Evolutionary conservation across 1,284 basidiomycete species (phyloP).

Genomic region (Trichosporon sp.): DNA sequence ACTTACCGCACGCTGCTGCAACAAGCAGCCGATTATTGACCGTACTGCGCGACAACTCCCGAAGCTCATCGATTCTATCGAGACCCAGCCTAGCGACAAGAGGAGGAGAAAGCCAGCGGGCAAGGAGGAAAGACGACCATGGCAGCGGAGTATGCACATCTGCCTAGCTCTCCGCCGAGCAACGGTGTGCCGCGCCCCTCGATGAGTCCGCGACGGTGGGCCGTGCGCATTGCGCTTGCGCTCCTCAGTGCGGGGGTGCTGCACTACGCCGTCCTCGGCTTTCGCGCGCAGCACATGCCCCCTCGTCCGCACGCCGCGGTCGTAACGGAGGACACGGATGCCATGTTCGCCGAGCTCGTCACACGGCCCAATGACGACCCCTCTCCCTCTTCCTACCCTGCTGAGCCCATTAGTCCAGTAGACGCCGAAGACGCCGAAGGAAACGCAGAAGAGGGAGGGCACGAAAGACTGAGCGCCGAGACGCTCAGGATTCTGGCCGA

Average conservation of each 20-base stretch:
- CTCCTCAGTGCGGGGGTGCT: neutral
- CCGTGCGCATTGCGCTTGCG: neutral
- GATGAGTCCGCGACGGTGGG: neutral
- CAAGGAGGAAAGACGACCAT: neutral
- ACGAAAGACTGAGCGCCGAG: neutral
- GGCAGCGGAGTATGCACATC: neutral
- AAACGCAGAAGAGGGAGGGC: neutral
- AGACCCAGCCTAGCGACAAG: too few species aligned
- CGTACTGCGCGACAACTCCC: too few species aligned
- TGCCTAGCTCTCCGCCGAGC: neutral
- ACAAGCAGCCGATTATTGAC: too few species aligned
- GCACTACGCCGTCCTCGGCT: slow-evolving; percentile 14
- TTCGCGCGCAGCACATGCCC: neutral
- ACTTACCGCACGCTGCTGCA: too few species aligned
- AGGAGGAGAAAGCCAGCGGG: neutral
- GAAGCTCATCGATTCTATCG: too few species aligned
- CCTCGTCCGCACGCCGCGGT: neutral
- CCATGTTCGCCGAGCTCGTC: neutral
- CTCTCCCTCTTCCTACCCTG: neutral
- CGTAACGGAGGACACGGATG: neutral
- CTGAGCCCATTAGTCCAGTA: neutral
- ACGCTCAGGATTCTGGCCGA: neutral
- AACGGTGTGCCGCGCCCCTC: too few species aligned
- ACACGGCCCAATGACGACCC: neutral
- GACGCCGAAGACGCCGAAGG: neutral